Conservation (phyloP, 2,329 filamentous ascomycete genomes). For the Pseudocercospora vitis region DNA sequence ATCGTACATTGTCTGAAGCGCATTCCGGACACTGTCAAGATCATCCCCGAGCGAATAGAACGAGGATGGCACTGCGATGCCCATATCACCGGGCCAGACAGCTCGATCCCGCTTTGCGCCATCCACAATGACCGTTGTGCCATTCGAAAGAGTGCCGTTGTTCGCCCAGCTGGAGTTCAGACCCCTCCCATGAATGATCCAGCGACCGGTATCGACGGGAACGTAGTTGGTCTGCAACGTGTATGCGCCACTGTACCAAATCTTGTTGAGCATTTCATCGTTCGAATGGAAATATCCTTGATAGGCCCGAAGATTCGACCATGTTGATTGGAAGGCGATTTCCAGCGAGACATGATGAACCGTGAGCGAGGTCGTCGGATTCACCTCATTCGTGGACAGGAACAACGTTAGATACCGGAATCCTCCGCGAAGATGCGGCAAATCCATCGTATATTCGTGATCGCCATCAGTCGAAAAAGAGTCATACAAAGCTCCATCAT, state of each 20-base stretch:
- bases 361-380: slow-evolving; percentile 35
- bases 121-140: slow-evolving; percentile 40
- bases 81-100: slow-evolving; percentile 53
- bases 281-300: slow-evolving; percentile 40
- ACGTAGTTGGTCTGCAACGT: slow-evolving; percentile 42
- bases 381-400: slow-evolving; percentile 38
- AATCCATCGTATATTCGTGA: slow-evolving; percentile 47
- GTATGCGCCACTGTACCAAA: slow-evolving; percentile 57
- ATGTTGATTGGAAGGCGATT: slow-evolving; percentile 52
- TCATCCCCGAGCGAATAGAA: slow-evolving; percentile 38
- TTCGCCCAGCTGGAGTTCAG: slow-evolving; percentile 35
- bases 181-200: slow-evolving; percentile 16
- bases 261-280: slow-evolving; percentile 54
- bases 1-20: slow-evolving; percentile 50
- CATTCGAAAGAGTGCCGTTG: slow-evolving; percentile 39
- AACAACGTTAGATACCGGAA: slow-evolving; percentile 56
- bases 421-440: slow-evolving; percentile 50
- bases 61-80: slow-evolving; percentile 48
- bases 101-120: slow-evolving; percentile 43
- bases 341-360: slow-evolving; percentile 46
- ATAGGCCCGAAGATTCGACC: slow-evolving; percentile 45
- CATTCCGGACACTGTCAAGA: slow-evolving; percentile 51
- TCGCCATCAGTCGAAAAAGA: slow-evolving; percentile 39
- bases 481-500: slow-evolving; percentile 50
- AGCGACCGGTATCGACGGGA: slow-evolving; percentile 38